These are phyloP conservation scores for Guyanaporus albipodus DNA, from an alignment of 768 basidiomycete genomes.

Conservation along the genomic window DNA sequence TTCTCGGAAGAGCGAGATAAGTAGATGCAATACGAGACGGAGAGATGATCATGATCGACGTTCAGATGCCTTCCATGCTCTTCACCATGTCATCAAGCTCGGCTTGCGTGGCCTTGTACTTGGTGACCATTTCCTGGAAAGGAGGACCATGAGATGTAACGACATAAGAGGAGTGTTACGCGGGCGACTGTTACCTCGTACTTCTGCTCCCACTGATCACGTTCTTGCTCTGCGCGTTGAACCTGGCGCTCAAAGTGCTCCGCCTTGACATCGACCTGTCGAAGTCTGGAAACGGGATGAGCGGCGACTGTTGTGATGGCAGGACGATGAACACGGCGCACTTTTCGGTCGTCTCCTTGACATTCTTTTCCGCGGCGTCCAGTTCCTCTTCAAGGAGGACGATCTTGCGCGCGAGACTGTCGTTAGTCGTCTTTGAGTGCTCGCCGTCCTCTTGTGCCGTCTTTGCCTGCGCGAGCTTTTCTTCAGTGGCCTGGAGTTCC, in stretches of 20 bases:
- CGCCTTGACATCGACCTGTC: constrained; percentile 97
- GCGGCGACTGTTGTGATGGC: constrained; percentile 14
- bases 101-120: constrained; percentile 67
- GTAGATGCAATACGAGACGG: constrained; percentile 3
- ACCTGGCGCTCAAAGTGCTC: constrained; percentile 97
- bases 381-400: constrained; percentile 93
- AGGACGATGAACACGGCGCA: constrained; percentile 40
- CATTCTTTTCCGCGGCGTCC: constrained; percentile 91
- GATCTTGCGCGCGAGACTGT: constrained; percentile 77
- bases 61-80: constrained; percentile 69
- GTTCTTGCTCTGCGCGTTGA: constrained; percentile 80
- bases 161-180: not conserved
- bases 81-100: constrained; percentile 83
- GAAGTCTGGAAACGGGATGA: constrained; percentile 53
- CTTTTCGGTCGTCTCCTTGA: constrained; percentile 97
- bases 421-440: constrained; percentile 63
- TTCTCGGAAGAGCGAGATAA: constrained; percentile 2
- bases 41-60: not conserved
- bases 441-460: constrained; percentile 62
- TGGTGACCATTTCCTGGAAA: constrained; percentile 61
- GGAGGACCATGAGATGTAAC: constrained; percentile 2
- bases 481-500: constrained; percentile 70
- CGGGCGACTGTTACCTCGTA: constrained; percentile 63
- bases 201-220: constrained; percentile 92
- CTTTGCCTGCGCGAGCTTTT: constrained; percentile 63